phyloP scores from a whole-genome alignment of 345 rosid genomes.

The Lagerstroemia speciosa region DNA sequence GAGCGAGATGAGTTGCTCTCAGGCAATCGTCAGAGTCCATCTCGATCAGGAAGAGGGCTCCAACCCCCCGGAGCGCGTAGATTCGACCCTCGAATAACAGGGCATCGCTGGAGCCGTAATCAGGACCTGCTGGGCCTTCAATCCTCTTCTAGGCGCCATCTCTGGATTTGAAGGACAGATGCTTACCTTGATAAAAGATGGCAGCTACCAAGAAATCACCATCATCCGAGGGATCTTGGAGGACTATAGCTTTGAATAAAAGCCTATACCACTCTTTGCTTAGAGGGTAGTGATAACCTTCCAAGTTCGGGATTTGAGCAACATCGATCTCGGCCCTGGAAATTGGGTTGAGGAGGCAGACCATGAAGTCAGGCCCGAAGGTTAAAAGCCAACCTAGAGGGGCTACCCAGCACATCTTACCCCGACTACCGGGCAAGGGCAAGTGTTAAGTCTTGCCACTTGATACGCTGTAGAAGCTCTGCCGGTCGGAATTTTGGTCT shows the following conservation, averaged over 20 bases:
- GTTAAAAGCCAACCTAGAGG: neutral
- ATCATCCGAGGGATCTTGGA: neutral
- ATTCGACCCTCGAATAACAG: neutral
- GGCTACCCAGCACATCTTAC: conserved; percentile 4
- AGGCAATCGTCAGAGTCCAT: neutral
- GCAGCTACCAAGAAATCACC: conserved; percentile 1
- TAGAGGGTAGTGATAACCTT: neutral
- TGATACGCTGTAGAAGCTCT: neutral
- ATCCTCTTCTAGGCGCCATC: neutral
- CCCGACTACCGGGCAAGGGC: neutral
- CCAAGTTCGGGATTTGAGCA: neutral
- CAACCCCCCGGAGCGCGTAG: neutral
- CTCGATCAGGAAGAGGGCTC: neutral
- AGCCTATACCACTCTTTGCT: neutral
- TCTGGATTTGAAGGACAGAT: neutral
- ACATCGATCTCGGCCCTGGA: neutral
- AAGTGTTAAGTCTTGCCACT: neutral
- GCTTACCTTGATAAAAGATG: neutral
- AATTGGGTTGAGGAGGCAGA: conserved; percentile 3
- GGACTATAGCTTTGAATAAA: neutral
- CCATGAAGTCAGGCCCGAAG: neutral
- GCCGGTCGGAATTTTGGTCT: neutral
- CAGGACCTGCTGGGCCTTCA: neutral
- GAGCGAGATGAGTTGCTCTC: neutral
- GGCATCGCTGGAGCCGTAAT: neutral